A percentile compares a stretch with the other conserved stretches of the same genome.
Conservation (phyloP, 2,329 filamentous ascomycete species). For the Neofusicoccum laricinum region DNA sequence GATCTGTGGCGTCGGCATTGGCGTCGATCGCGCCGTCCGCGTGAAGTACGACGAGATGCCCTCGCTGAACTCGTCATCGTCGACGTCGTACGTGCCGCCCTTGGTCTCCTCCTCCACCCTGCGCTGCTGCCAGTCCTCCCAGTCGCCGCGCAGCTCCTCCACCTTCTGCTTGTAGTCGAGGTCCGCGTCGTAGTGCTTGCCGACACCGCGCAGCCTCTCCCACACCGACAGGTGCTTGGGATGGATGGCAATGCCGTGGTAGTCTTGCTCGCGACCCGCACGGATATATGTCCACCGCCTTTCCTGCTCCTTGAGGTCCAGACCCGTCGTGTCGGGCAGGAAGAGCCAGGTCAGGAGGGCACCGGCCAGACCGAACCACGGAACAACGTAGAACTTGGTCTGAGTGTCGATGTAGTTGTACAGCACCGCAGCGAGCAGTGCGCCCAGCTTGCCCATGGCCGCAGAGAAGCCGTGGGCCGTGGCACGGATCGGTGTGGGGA, state of each 20-base stretch:
- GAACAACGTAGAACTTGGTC: constrained; percentile 86
- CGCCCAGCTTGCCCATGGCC: constrained; percentile 83
- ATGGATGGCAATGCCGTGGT: constrained; percentile 92
- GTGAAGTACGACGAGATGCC: constrained; percentile 34
- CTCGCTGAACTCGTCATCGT: constrained; percentile 29
- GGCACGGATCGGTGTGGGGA: constrained; percentile 87
- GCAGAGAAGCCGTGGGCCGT: constrained; percentile 95
- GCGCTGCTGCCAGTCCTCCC: constrained; percentile 54
- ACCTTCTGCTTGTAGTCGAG: constrained; percentile 82
- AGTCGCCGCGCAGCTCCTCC: constrained; percentile 67
- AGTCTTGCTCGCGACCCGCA: constrained; percentile 71
- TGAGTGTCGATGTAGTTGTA: constrained; percentile 92
- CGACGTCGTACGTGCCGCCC: constrained; percentile 30
- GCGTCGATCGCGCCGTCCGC: constrained; percentile 19
- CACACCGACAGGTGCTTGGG: constrained; percentile 82
- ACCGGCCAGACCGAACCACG: constrained; percentile 90
- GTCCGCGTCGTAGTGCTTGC: constrained; percentile 80
- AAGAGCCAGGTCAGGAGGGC: constrained; percentile 80
- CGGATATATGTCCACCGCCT: constrained; percentile 88
- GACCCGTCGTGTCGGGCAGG: constrained; percentile 93
- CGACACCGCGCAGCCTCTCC: constrained; percentile 76
- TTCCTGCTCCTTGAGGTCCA: constrained; percentile 96
- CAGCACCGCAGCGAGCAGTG: constrained; percentile 78
- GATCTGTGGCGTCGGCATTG: constrained; percentile 17
- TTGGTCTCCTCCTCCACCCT: constrained; percentile 49